These are phyloP conservation scores for Hansenula lynferdii DNA, from an alignment of 1,139 yeast genomes.

Conservation along the genomic window DNA sequence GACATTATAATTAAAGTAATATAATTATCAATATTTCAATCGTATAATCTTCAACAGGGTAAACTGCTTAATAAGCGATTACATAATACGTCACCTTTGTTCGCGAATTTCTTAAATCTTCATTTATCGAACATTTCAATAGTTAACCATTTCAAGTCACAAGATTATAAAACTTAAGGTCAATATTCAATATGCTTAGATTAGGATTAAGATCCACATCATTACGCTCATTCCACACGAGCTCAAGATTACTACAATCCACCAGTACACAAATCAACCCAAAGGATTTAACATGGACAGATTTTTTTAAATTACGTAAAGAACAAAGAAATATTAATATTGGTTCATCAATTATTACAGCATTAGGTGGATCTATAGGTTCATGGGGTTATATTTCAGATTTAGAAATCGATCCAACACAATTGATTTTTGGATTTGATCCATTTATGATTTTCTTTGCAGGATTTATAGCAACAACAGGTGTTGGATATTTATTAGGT, in stretches of 20 bases:
- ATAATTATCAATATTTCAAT: no score
- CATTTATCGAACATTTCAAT: no score
- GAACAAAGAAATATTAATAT: slow-evolving; percentile 68
- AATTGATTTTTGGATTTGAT: slow-evolving; percentile 79
- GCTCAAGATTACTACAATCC: background rate
- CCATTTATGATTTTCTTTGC: slow-evolving; percentile 74
- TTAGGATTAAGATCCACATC: slow-evolving; percentile 1
- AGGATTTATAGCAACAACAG: slow-evolving; percentile 63
- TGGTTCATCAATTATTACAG: slow-evolving; percentile 62
- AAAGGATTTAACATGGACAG: slow-evolving; percentile 51
- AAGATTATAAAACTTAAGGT: no score
- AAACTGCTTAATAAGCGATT: no score
- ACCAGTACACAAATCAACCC: background rate
- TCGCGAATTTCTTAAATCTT: no score
- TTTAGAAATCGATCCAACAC: slow-evolving; percentile 78
- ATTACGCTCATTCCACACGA: background rate
- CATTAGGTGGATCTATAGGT: slow-evolving; percentile 58
- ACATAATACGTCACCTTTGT: no score
- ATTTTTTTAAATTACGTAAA: slow-evolving; percentile 72
- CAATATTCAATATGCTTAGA: background rate
- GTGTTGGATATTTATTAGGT: slow-evolving; percentile 76
- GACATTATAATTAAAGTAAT: no score
- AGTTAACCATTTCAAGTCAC: no score
- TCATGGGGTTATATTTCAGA: slow-evolving; percentile 80
- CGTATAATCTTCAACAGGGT: no score